phyloP scores from a whole-genome alignment of 768 basidiomycete genomes.

The Mycena latifolia region DNA sequence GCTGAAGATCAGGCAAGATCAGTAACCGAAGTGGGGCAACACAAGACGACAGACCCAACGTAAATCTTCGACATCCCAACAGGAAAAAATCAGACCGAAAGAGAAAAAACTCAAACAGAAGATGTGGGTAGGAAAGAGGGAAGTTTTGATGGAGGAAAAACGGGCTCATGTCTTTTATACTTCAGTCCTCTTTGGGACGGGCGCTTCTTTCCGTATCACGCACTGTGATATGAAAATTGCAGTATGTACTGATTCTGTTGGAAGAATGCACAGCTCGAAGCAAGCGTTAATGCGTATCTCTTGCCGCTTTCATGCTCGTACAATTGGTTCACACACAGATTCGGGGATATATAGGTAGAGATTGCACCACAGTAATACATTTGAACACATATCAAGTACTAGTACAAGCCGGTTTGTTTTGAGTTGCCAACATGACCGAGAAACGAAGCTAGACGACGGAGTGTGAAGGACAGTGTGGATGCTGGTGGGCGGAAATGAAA shows the following conservation, averaged over 20 bases:
- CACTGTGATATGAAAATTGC: background rate
- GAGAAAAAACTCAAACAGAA: constrained; percentile 29
- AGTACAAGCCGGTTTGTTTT: constrained; percentile 60
- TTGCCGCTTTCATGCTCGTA: too few species aligned
- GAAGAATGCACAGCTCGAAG: too few species aligned
- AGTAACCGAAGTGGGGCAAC: constrained; percentile 26
- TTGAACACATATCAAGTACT: constrained; percentile 45
- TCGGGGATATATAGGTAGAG: constrained; percentile 4
- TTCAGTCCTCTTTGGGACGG: constrained; percentile 10
- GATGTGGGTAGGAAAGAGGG: constrained; percentile 24
- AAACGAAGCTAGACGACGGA: constrained; percentile 54
- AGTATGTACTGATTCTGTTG: too few species aligned
- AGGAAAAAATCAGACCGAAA: constrained; percentile 19
- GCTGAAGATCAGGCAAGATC: constrained; percentile 38
- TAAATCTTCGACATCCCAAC: constrained; percentile 32
- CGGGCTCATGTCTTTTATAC: constrained; percentile 15
- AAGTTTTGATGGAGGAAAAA: constrained; percentile 15
- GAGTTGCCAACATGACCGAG: constrained; percentile 46
- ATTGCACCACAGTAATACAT: constrained; percentile 33
- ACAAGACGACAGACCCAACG: constrained; percentile 22
- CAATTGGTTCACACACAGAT: too few species aligned
- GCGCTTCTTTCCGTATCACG: constrained; percentile 10
- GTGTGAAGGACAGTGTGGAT: constrained; percentile 50
- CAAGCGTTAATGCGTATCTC: too few species aligned
- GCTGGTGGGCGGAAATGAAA: constrained; percentile 48